A percentile compares a stretch with the other conserved stretches of the same genome.
Conservation (phyloP, 371 early-diverging fungal species). For the Mucor circinelloides region DNA sequence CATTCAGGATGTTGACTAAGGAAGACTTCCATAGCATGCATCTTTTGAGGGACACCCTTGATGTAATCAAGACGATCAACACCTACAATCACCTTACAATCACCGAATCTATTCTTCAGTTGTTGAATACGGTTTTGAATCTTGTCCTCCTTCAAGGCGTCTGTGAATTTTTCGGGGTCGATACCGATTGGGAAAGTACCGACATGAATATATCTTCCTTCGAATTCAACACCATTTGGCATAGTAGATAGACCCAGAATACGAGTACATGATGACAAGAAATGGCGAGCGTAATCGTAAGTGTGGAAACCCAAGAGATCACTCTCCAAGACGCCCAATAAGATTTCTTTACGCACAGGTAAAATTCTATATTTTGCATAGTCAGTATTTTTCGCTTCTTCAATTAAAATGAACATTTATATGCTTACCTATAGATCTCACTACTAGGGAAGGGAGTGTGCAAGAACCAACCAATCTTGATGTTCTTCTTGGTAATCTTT, state of each 20-base stretch:
- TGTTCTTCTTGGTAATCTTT: slow-evolving; percentile 64
- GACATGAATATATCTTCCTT: slow-evolving; percentile 87
- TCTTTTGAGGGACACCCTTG: slow-evolving; percentile 99
- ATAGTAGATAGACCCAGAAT: slow-evolving; percentile 90
- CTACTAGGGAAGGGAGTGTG: slow-evolving; percentile 98
- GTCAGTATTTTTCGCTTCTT: neutral
- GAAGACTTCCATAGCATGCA: slow-evolving; percentile 96
- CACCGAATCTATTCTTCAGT: slow-evolving; percentile 86
- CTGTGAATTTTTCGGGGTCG: slow-evolving; percentile 93
- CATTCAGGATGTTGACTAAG: slow-evolving; percentile 91
- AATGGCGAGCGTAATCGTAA: slow-evolving; percentile 99
- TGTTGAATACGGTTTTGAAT: slow-evolving; percentile 77
- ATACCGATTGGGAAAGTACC: slow-evolving; percentile 99
- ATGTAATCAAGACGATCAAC: slow-evolving; percentile 99
- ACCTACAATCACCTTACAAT: slow-evolving; percentile 93
- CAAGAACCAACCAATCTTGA: slow-evolving; percentile 98
- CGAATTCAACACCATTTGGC: slow-evolving; percentile 92
- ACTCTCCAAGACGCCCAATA: slow-evolving; percentile 92
- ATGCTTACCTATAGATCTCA: slow-evolving; percentile 83
- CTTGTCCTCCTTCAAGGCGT: slow-evolving; percentile 71
- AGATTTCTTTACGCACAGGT: slow-evolving; percentile 85
- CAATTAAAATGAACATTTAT: neutral
- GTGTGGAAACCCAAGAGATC: slow-evolving; percentile 96
- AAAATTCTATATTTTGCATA: slow-evolving; percentile 36
- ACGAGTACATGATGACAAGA: slow-evolving; percentile 94